Evolutionary conservation across 2,329 filamentous ascomycete genomes (phyloP).

Genomic region (Venturiaceae sp.): DNA sequence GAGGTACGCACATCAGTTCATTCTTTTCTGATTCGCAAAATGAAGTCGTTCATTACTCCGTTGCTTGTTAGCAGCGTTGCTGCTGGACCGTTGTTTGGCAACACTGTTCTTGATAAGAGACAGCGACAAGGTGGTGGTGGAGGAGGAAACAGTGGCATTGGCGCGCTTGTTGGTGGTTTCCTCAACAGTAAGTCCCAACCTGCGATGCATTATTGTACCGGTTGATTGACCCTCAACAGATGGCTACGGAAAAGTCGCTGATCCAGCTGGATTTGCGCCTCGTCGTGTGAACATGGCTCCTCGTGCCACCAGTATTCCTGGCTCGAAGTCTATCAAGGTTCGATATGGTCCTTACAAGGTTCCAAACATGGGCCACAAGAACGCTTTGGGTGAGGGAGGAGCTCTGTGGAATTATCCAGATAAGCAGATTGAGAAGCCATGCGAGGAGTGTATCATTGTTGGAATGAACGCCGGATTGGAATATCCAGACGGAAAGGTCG

Average conservation of each 20-base stretch:
- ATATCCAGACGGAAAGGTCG: slow-evolving; percentile 3
- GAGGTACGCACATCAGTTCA: neutral
- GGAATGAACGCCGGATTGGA: slow-evolving; percentile 8
- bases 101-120: neutral
- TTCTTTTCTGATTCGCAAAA: neutral
- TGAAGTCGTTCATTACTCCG: neutral
- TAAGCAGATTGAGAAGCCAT: slow-evolving; percentile 2
- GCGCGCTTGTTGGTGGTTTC: neutral
- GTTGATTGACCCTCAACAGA: neutral
- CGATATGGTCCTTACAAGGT: slow-evolving; percentile 8
- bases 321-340: neutral
- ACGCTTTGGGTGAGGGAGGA: slow-evolving; percentile 4
- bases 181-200: neutral
- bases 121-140: neutral
- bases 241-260: neutral
- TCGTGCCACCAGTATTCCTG: neutral
- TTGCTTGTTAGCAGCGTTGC: neutral
- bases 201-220: neutral
- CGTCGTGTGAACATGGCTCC: neutral
- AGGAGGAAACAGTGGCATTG: neutral
- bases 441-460: slow-evolving; percentile 4
- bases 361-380: slow-evolving; percentile 2
- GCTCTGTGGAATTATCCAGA: slow-evolving; percentile 8
- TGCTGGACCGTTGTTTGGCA: neutral
- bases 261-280: neutral